Conservation (phyloP, 768 basidiomycete genomes). For the Sutorius australiensis region DNA sequence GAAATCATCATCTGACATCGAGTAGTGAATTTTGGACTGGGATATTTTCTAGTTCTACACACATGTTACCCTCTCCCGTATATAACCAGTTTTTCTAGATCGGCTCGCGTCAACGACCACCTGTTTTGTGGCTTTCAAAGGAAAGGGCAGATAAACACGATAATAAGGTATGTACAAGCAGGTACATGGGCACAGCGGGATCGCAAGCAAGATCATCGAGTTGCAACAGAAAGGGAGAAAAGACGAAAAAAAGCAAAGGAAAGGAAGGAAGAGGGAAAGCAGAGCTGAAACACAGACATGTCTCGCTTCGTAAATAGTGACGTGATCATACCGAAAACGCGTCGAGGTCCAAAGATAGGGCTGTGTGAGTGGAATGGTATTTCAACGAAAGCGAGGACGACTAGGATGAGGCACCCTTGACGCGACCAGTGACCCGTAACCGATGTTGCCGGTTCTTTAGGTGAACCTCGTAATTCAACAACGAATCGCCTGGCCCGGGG, state of each 20-base stretch:
- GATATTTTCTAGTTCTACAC: constrained; percentile 2
- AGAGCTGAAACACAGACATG: constrained; percentile 6
- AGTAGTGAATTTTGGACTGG: not conserved
- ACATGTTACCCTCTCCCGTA: not conserved
- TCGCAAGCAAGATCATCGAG: constrained; percentile 20
- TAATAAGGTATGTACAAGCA: constrained; percentile 37
- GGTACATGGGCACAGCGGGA: constrained; percentile 22
- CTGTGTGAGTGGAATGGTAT: not conserved
- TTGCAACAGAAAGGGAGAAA: constrained; percentile 7
- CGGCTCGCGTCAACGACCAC: not conserved
- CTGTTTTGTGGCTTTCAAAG: not conserved
- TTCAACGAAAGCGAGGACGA: not conserved
- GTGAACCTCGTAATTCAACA: constrained; percentile 91
- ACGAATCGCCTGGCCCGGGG: constrained; percentile 81
- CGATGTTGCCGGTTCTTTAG: constrained; percentile 82
- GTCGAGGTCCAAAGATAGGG: constrained; percentile 11
- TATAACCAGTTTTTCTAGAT: not conserved
- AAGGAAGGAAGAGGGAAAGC: not conserved
- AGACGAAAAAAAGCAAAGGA: not conserved
- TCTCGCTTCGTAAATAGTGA: constrained; percentile 15
- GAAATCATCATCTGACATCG: not conserved
- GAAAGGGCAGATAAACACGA: constrained; percentile 29
- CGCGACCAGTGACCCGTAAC: constrained; percentile 62
- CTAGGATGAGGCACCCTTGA: constrained; percentile 21
- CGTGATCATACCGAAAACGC: constrained; percentile 1